Conservation (phyloP, 495 filamentous ascomycete species). For the Xylaria flabelliformis region DNA sequence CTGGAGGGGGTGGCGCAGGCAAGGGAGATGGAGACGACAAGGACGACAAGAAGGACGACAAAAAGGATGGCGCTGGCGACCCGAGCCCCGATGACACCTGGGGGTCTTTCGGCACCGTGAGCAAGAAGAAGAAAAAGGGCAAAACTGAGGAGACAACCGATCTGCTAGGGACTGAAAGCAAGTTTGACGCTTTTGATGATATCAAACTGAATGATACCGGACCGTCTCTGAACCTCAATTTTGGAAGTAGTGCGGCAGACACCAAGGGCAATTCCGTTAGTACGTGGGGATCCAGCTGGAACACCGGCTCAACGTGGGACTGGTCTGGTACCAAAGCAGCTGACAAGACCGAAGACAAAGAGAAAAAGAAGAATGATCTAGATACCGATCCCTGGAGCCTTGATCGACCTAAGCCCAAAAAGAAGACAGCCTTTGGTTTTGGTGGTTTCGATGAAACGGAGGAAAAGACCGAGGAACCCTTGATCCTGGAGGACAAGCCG, state of each 20-base stretch:
- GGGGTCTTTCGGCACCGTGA: conserved; percentile 37
- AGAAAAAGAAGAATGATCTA: conserved; percentile 30
- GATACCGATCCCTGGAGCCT: conserved; percentile 50
- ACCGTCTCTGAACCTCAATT: conserved; percentile 48
- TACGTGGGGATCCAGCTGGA: conserved; percentile 49
- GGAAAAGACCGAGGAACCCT: conserved; percentile 37
- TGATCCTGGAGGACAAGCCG: conserved; percentile 31
- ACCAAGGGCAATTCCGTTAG: conserved; percentile 44
- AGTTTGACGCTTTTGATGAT: conserved; percentile 52
- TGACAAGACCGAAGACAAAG: conserved; percentile 35
- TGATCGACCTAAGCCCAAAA: conserved; percentile 50
- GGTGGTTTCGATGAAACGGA: conserved; percentile 46
- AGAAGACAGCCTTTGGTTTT: conserved; percentile 48
- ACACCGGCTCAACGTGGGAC: conserved; percentile 42
- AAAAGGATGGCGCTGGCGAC: conserved; percentile 32
- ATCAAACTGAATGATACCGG: conserved; percentile 56
- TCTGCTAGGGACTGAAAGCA: conserved; percentile 28
- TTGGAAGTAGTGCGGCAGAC: conserved; percentile 34
- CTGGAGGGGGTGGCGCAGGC: conserved; percentile 36
- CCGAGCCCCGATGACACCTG: conserved; percentile 38
- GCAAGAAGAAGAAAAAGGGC: conserved; percentile 57
- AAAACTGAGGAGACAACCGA: conserved; percentile 41
- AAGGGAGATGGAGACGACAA: conserved; percentile 38
- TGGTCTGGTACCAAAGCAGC: conserved; percentile 38
- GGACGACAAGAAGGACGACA: conserved; percentile 40